These are phyloP conservation scores for Trichosporon asahii DNA, from an alignment of 1,284 basidiomycete species.

Conservation along the genomic window DNA sequence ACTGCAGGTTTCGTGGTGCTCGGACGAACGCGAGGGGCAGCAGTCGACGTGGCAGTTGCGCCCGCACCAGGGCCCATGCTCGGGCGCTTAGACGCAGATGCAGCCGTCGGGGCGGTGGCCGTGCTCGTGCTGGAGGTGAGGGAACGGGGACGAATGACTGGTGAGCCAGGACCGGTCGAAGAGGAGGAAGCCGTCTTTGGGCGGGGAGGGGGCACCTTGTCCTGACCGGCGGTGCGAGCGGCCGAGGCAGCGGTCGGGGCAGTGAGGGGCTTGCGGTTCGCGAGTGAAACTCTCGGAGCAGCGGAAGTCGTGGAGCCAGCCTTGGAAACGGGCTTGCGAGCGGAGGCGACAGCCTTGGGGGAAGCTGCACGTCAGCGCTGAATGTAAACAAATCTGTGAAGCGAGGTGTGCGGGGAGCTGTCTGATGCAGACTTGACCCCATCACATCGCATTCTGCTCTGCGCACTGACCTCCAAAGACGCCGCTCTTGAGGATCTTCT, in stretches of 20 bases:
- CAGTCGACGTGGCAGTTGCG: conserved; percentile 7
- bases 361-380: conserved; percentile 7
- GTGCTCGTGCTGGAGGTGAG: conserved; percentile 18
- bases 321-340: conserved; percentile 19
- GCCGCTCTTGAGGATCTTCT: conserved; percentile 46
- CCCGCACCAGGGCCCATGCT: background rate
- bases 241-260: conserved; percentile 25
- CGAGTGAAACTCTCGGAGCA: conserved; percentile 20
- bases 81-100: background rate
- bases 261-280: conserved; percentile 25
- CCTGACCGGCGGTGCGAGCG: conserved; percentile 15
- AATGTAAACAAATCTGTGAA: background rate
- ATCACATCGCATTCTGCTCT: background rate
- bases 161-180: conserved; percentile 22
- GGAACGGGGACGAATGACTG: conserved; percentile 11
- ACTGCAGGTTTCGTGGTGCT: conserved; percentile 10
- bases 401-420: background rate
- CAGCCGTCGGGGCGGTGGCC: background rate
- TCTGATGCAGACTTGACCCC: background rate
- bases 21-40: conserved; percentile 9
- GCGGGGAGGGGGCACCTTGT: conserved; percentile 6
- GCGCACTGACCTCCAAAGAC: conserved; percentile 43
- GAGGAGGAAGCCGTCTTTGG: conserved; percentile 23
- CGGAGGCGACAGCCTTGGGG: conserved; percentile 18
- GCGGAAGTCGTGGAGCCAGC: conserved; percentile 8